Percentiles rank a stretch among this genome's conserved stretches.
These are phyloP conservation scores for Podosphaera leucotricha DNA, from an alignment of 2,329 filamentous ascomycete genomes.

Conservation along the genomic window DNA sequence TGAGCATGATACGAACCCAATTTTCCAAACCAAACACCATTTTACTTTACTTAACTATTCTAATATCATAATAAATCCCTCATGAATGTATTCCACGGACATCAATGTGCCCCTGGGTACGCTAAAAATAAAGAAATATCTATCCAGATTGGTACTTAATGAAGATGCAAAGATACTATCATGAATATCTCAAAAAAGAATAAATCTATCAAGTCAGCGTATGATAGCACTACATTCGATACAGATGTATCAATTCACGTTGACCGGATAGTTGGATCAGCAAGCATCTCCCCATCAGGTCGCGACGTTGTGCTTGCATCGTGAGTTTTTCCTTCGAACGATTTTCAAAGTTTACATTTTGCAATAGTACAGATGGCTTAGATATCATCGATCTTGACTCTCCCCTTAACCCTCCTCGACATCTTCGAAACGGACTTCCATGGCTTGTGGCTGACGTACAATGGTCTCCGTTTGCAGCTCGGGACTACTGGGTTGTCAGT, in stretches of 20 bases:
- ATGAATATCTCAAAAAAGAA: conserved; percentile 24
- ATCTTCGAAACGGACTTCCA: conserved; percentile 65
- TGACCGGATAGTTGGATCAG: conserved; percentile 51
- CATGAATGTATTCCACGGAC: neutral
- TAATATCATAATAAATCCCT: neutral
- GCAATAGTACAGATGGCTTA: conserved; percentile 43
- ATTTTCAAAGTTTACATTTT: conserved; percentile 2
- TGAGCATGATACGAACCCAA: too few species aligned
- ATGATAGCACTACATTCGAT: conserved; percentile 72
- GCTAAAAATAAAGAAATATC: neutral
- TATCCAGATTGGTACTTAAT: neutral
- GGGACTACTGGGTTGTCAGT: conserved; percentile 83
- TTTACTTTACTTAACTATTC: too few species aligned
- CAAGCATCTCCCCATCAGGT: conserved; percentile 78
- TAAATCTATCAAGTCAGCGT: conserved; percentile 42
- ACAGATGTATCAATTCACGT: conserved; percentile 67
- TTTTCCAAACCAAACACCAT: too few species aligned
- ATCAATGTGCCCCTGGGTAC: neutral
- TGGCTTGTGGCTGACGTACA: conserved; percentile 93
- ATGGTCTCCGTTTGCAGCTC: conserved; percentile 78
- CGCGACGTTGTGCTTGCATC: conserved; percentile 78
- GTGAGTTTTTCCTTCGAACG: conserved; percentile 16
- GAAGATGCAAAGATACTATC: conserved; percentile 9
- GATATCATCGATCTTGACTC: conserved; percentile 84
- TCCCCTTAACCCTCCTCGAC: conserved; percentile 65